Percentiles rank a stretch among this genome's conserved stretches.
Conservation (phyloP, 345 rosid genomes). For the Hypericum perforatum region DNA sequence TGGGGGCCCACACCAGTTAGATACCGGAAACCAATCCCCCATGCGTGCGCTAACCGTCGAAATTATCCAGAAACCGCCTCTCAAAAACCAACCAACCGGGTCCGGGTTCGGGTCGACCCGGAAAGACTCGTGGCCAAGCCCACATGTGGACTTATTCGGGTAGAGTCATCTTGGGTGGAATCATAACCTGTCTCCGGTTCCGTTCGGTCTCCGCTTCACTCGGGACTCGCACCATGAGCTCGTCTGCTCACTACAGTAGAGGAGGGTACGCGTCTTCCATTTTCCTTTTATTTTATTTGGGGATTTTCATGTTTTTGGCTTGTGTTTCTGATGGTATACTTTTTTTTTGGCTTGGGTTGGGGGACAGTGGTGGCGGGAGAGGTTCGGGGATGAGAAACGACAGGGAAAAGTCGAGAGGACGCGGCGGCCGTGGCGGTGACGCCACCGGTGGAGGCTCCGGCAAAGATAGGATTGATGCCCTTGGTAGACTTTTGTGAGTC, state of each 20-base stretch:
- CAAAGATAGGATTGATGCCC: slow-evolving; percentile 63
- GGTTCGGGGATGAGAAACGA: slow-evolving; percentile 28
- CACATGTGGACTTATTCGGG: slow-evolving; percentile 10
- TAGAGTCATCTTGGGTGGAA: background rate
- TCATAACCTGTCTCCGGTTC: background rate
- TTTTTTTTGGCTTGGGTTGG: background rate
- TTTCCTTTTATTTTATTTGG: background rate
- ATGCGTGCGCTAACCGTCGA: too few species aligned
- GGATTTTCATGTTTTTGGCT: background rate
- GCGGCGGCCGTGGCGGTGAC: slow-evolving; percentile 21
- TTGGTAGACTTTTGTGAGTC: slow-evolving; percentile 84
- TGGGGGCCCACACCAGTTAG: too few species aligned
- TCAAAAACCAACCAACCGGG: too few species aligned
- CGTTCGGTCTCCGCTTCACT: background rate
- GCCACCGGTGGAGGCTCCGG: slow-evolving; percentile 25
- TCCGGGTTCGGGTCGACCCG: too few species aligned
- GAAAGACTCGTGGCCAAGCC: slow-evolving; percentile 6
- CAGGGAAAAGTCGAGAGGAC: slow-evolving; percentile 36
- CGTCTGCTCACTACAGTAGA: slow-evolving; percentile 7
- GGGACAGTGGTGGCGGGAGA: slow-evolving; percentile 39
- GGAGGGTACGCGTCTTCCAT: background rate
- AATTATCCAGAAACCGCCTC: too few species aligned
- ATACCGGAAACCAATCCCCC: too few species aligned
- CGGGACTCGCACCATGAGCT: slow-evolving; percentile 9
- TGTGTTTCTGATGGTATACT: background rate